Percentiles rank a stretch among this genome's conserved stretches.
phyloP scores from a whole-genome alignment of 2,329 filamentous ascomycete species.

The Pezicula rhizophila region DNA sequence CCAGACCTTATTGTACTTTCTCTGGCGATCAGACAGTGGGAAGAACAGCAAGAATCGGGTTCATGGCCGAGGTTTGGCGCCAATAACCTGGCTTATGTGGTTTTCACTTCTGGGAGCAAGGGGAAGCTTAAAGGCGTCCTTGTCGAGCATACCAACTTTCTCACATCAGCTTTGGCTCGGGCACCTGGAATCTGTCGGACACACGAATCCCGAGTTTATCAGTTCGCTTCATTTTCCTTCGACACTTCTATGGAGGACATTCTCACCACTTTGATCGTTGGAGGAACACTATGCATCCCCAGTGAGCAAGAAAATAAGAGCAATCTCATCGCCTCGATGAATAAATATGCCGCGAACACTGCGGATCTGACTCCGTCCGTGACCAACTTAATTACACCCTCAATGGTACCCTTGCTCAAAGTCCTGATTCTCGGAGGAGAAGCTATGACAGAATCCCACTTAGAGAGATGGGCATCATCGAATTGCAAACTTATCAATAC shows the following conservation, averaged over 20 bases:
- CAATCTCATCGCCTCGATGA: slow-evolving; percentile 3
- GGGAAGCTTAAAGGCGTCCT: no score
- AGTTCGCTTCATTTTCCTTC: slow-evolving; percentile 8
- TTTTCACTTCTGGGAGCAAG: no score
- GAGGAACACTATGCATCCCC: slow-evolving; percentile 10
- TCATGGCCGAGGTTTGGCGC: no score
- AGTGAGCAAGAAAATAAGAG: slow-evolving; percentile 4
- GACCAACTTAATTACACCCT: slow-evolving; percentile 4
- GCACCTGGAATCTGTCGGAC: no score
- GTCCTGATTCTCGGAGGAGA: slow-evolving; percentile 31
- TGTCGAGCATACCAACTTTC: neutral
- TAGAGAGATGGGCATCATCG: slow-evolving; percentile 25
- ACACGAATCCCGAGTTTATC: neutral
- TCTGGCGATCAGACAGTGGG: no score
- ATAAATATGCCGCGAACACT: neutral
- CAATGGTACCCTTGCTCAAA: slow-evolving; percentile 7
- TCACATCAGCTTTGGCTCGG: no score
- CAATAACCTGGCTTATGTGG: no score
- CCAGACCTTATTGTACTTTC: no score
- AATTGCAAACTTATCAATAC: slow-evolving; percentile 31
- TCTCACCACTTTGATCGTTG: slow-evolving; percentile 8
- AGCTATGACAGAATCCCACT: slow-evolving; percentile 43
- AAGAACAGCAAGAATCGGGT: no score
- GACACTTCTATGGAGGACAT: slow-evolving; percentile 6
- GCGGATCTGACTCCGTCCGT: slow-evolving; percentile 7